Conservation (phyloP, 345 rosid genomes). For the Citrus medica region DNA sequence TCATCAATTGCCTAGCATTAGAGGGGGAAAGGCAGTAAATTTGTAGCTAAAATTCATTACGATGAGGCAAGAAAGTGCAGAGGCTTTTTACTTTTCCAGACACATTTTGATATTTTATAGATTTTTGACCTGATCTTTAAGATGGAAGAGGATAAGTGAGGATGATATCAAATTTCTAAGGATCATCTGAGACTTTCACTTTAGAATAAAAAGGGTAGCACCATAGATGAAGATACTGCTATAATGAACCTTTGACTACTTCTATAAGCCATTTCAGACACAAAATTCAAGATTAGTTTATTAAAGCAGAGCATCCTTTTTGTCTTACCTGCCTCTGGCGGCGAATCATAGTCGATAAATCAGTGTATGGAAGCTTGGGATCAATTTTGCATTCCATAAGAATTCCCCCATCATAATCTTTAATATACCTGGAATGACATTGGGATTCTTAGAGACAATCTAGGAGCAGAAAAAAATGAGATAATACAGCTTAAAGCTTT, state of each 20-base stretch:
- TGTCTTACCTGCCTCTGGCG: constrained; percentile 78
- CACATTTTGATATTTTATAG: not conserved
- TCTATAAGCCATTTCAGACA: not conserved
- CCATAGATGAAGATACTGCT: constrained; percentile 1
- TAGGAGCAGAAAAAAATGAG: not conserved
- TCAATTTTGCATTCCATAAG: constrained; percentile 98
- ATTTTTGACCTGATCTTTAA: not conserved
- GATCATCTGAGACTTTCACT: not conserved
- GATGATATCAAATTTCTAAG: constrained; percentile 1
- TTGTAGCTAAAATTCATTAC: not conserved
- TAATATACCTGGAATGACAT: constrained; percentile 59
- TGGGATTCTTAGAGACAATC: not conserved
- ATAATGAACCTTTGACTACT: constrained; percentile 2
- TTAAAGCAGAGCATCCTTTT: not conserved
- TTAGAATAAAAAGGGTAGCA: not conserved
- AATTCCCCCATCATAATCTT: constrained; percentile 98
- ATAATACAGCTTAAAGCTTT: not conserved
- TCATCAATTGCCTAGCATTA: constrained; percentile 83
- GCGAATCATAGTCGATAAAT: constrained; percentile 88
- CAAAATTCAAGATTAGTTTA: not conserved
- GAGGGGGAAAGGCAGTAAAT: too few species aligned
- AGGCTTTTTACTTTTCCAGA: not conserved
- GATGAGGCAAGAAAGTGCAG: not conserved
- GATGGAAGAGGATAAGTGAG: not conserved
- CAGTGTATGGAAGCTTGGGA: constrained; percentile 95